Evolutionary conservation across 805 yeast genomes (phyloP).

Genomic region (Cephaloascus fragrans): DNA sequence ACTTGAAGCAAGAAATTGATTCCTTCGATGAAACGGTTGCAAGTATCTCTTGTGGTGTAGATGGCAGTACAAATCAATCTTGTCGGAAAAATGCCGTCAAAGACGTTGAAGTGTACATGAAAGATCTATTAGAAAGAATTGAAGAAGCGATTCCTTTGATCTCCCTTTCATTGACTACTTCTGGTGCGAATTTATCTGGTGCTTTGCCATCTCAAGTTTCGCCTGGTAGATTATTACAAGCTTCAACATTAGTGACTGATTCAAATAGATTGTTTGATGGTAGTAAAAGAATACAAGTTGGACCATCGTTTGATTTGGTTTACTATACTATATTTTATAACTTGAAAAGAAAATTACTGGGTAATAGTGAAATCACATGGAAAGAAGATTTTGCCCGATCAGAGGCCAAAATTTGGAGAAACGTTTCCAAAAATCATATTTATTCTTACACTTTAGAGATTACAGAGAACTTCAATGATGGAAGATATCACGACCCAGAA

Average conservation of each 20-base stretch:
- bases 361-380: constrained; percentile 45
- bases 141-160: constrained; percentile 64
- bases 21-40: constrained; percentile 42
- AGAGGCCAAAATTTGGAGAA: constrained; percentile 27
- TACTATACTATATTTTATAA: constrained; percentile 57
- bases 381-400: constrained; percentile 62
- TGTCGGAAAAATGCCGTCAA: constrained; percentile 21
- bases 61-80: constrained; percentile 6
- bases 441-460: constrained; percentile 38
- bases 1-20: constrained; percentile 48
- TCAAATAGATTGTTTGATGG: constrained; percentile 22
- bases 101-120: constrained; percentile 41
- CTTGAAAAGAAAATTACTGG: constrained; percentile 27
- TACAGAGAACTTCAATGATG: constrained; percentile 57
- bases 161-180: constrained; percentile 54
- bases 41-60: constrained; percentile 20
- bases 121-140: constrained; percentile 36
- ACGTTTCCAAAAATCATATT: constrained; percentile 4
- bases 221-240: constrained; percentile 58
- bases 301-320: constrained; percentile 50
- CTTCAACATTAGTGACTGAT: constrained; percentile 34
- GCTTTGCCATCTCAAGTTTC: constrained; percentile 43
- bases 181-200: constrained; percentile 52
- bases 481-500: constrained; percentile 56
- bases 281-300: constrained; percentile 27